Evolutionary conservation across 805 yeast genomes (phyloP).

Genomic region (Candida boleticola): DNA sequence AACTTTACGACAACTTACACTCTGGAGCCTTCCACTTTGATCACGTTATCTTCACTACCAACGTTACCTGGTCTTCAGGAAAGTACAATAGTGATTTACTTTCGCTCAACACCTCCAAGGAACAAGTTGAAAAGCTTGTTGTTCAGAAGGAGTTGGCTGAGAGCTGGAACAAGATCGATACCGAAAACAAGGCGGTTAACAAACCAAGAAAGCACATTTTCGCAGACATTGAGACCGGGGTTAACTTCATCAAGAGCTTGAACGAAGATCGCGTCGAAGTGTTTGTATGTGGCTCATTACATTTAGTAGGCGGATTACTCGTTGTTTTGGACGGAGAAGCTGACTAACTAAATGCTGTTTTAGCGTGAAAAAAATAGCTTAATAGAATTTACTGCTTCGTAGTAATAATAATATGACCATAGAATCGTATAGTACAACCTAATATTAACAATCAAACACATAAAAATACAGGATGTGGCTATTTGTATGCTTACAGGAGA

Average conservation of each 20-base stretch:
- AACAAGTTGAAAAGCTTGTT: slow-evolving; percentile 71
- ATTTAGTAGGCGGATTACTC: slow-evolving; percentile 89
- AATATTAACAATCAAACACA: too few relatives aligned
- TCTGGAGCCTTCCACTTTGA: slow-evolving; percentile 53
- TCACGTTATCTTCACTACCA: slow-evolving; percentile 82
- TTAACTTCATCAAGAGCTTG: slow-evolving; percentile 49
- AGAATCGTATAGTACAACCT: too few relatives aligned
- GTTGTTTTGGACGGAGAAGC: slow-evolving; percentile 67
- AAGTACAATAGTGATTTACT: slow-evolving; percentile 76
- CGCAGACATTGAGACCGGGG: slow-evolving; percentile 74
- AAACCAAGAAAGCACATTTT: slow-evolving; percentile 50
- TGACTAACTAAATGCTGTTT: too few relatives aligned
- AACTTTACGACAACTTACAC: slow-evolving; percentile 44
- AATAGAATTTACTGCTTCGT: too few relatives aligned
- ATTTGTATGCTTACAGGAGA: too few relatives aligned
- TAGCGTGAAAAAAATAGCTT: too few relatives aligned
- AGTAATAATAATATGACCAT: background rate
- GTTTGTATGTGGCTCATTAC: slow-evolving; percentile 91
- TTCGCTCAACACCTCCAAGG: slow-evolving; percentile 79
- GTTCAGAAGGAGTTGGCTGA: slow-evolving; percentile 77
- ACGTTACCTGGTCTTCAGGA: slow-evolving; percentile 87
- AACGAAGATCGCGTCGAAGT: slow-evolving; percentile 54
- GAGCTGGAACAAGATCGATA: slow-evolving; percentile 61
- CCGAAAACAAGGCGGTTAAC: slow-evolving; percentile 17
- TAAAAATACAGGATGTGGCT: too few relatives aligned